Evolutionary conservation across 225 moss, liverwort and hornwort genomes (phyloP), one percentile per base, ranked within the genome.

Genomic region (Physcomitrium patens): DNA sequence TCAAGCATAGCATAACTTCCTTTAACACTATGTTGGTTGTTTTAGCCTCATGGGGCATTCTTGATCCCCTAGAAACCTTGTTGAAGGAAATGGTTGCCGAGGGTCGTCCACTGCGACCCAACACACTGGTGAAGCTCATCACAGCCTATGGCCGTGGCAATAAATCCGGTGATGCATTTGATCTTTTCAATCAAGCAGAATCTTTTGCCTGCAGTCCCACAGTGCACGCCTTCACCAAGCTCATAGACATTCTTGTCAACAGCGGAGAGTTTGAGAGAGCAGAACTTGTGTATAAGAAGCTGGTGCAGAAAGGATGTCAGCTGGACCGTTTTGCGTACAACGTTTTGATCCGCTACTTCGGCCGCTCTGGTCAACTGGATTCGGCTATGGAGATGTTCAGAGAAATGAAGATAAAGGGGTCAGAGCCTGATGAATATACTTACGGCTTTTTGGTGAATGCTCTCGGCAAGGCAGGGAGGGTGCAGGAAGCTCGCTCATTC

Each of bases 1-100:
- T 80, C 58, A 74, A 68, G 53, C 86, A 85, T 24, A 85, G 80
- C 31, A 71, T 67, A 1, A 70, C 83, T 12, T 83, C 85, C 28
- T 89, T 86, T 71, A 89, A 86, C 46, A 81, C 85, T 78, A 76
- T 89, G 89, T 60, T 83, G 49, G 86, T 78, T 58, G 78, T 80
- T 54, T 45, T 86, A 54, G 83, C 81, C 3, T 69, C 44, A 28
- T 67, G 69, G 69, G 49, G 72, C 52, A 51, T 12, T 70, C 49
- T 78, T 0, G 67, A 67, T 28, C n/a, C 24, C 11, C 65, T 89
- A 52, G 60, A 57, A 44, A 46, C 26, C 11, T 37, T 86, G 56
- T 57, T 89, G 9, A 68, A 89, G 65, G 86, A 86, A 13, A 83
- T 86, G 72, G 62, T 22, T 13, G 57, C 50, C 24, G 73, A 79